Base-by-base conservation (phyloP, 2,329 filamentous ascomycete genomes). In the Phyllachora maydis region DNA sequence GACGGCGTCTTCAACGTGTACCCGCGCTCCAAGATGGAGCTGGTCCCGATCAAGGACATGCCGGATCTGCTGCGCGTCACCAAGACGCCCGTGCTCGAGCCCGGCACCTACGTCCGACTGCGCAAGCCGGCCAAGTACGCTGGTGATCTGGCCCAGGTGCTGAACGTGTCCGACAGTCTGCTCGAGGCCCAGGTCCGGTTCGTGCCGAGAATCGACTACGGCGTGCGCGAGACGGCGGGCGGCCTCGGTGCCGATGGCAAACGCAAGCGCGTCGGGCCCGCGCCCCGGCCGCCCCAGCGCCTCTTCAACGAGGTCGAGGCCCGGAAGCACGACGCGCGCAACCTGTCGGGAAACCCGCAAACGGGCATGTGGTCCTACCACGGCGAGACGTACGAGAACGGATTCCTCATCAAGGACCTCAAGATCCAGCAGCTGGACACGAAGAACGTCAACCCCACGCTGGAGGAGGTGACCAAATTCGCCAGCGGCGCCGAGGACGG, bases 41-140 rank as follows among this genome's bases (percentile, higher is more conserved):
- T 95, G 24, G 81, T 98, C 19, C 79, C 88, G 23, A 82, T 95
- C 39, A 91, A 91, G 46, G 88, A 98, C 48, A 92, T 93, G 72
- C 85, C 88, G 2, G 88, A 95, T 47, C 63, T 98, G n/a, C 59
- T 98, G 11, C 70, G 82, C 24, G 79, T 91, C 14, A 72, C 69
- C 30, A 92, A 92, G 52, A 85, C 76, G 3, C 77, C 82, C 22
- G 70, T 71, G 14, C 56, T 98, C 16, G 70, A 88, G 36, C 76
- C 75, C 7, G 85, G 85, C 32, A 81, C 81, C 18, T 98, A 88
- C 64, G 85, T 95, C 24, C 79, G 88, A 32, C 69, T 95, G 32
- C 73, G 70, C 43, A 67, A 78, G 25, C 71, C 70, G 3, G 62
- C 72, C 21, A 76, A 83, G 42, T 90, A 98, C 47, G 66, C 68